These are phyloP conservation scores for Tuber brumale DNA, from an alignment of 495 filamentous ascomycete genomes.

Conservation along the genomic window DNA sequence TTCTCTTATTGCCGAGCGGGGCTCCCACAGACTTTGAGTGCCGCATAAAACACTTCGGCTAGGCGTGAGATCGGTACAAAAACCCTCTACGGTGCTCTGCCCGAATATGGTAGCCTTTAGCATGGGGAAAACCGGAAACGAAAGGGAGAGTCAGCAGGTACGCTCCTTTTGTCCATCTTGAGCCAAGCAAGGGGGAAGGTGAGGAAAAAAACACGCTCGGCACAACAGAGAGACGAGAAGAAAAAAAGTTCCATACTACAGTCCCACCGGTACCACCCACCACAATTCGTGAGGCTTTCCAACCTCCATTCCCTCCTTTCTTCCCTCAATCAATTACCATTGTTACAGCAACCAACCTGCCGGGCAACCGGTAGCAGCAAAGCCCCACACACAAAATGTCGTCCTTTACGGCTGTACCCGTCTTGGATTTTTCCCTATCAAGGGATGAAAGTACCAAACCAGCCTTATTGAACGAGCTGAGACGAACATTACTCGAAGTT, in stretches of 20 bases:
- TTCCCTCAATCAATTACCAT: conserved; percentile 9
- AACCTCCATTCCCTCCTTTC: conserved; percentile 3
- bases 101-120: background rate
- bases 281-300: background rate
- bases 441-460: conserved; percentile 62
- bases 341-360: background rate
- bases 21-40: background rate
- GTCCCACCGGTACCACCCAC: conserved; percentile 3
- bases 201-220: background rate
- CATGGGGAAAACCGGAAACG: background rate
- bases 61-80: background rate
- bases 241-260: conserved; percentile 7
- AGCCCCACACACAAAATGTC: conserved; percentile 22
- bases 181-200: conserved; percentile 28
- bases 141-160: conserved; percentile 19
- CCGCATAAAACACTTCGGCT: background rate
- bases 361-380: background rate
- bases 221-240: conserved; percentile 10
- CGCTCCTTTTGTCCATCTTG: conserved; percentile 12
- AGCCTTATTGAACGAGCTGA: conserved; percentile 63
- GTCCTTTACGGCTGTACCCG: conserved; percentile 69
- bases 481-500: conserved; percentile 76
- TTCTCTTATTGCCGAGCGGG: background rate
- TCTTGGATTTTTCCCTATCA: conserved; percentile 69
- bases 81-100: background rate